Evolutionary conservation across 495 filamentous ascomycete genomes (phyloP).

Genomic region (Hypoxylon perforatum): DNA sequence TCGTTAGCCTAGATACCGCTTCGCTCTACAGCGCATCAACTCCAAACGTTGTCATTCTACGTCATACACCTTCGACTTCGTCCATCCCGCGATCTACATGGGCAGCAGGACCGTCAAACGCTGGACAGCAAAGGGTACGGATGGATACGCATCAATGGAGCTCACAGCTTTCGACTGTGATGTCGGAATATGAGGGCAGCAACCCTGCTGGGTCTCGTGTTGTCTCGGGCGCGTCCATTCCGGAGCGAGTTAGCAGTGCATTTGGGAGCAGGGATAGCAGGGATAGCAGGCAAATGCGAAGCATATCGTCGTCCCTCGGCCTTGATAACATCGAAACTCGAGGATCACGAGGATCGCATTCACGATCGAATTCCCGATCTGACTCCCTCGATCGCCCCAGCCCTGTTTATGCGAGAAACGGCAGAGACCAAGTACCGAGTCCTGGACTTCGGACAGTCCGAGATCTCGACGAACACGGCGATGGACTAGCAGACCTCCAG

Average conservation of each 20-base stretch:
- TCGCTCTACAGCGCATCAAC: slow-evolving; percentile 45
- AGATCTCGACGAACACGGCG: slow-evolving; percentile 66
- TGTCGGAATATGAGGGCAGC: slow-evolving; percentile 70
- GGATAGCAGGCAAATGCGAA: slow-evolving; percentile 62
- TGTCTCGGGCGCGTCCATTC: slow-evolving; percentile 54
- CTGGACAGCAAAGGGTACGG: slow-evolving; percentile 31
- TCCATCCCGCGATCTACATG: slow-evolving; percentile 44
- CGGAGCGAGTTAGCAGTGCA: slow-evolving; percentile 52
- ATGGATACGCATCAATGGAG: slow-evolving; percentile 70
- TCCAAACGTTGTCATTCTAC: slow-evolving; percentile 42
- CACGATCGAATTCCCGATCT: slow-evolving; percentile 50
- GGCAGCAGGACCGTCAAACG: slow-evolving; percentile 32
- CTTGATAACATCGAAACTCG: slow-evolving; percentile 50
- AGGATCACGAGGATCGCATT: slow-evolving; percentile 41
- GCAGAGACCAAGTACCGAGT: slow-evolving; percentile 35
- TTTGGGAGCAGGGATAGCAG: slow-evolving; percentile 51
- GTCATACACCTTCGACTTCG: slow-evolving; percentile 39
- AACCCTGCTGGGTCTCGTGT: slow-evolving; percentile 52
- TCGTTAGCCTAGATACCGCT: slow-evolving; percentile 57
- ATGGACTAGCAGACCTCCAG: slow-evolving; percentile 63
- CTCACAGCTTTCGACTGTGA: slow-evolving; percentile 78
- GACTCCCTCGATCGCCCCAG: slow-evolving; percentile 55
- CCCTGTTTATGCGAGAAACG: slow-evolving; percentile 48
- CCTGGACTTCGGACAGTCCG: slow-evolving; percentile 51
- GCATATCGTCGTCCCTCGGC: slow-evolving; percentile 62